Evolutionary conservation across 2,329 filamentous ascomycete species (phyloP).

Genomic region (Penicillium sp.): DNA sequence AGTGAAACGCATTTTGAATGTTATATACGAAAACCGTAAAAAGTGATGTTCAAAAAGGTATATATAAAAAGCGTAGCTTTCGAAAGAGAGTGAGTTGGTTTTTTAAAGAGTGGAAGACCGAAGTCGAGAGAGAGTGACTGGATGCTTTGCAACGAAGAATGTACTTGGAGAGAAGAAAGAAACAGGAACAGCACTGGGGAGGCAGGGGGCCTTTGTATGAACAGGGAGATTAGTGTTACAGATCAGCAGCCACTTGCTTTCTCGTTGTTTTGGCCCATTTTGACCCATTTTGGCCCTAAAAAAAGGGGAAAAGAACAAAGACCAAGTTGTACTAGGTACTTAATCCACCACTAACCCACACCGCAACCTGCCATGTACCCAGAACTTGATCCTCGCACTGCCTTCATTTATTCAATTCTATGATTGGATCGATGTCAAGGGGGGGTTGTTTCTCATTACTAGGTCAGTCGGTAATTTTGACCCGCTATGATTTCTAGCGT

Average conservation of each 20-base stretch:
- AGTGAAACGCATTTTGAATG: constrained; percentile 48
- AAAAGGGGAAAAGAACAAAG: constrained; percentile 10
- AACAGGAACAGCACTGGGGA: constrained; percentile 26
- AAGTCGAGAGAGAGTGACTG: constrained; percentile 42
- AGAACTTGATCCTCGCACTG: constrained; percentile 13
- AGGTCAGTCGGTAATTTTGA: constrained; percentile 5
- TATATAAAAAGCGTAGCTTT: constrained; percentile 32
- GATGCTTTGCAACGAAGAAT: constrained; percentile 35
- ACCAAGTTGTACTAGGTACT: constrained; percentile 9
- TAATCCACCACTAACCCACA: constrained; percentile 2
- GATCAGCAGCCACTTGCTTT: constrained; percentile 24
- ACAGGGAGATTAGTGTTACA: constrained; percentile 39
- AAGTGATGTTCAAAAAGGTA: constrained; percentile 28
- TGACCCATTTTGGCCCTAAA: constrained; percentile 9
- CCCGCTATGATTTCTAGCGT: constrained; percentile 7
- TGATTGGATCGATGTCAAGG: constrained; percentile 16
- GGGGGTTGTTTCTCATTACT: not conserved
- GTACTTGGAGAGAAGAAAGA: constrained; percentile 32
- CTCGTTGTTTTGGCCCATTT: not conserved
- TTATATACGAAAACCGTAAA: constrained; percentile 31
- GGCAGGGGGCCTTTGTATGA: constrained; percentile 39
- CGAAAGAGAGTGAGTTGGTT: constrained; percentile 15
- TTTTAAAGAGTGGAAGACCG: constrained; percentile 47
- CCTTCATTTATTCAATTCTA: constrained; percentile 6
- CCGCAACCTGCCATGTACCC: constrained; percentile 10